Conservation (phyloP, 768 basidiomycete species). For the Daedalea quercina region DNA sequence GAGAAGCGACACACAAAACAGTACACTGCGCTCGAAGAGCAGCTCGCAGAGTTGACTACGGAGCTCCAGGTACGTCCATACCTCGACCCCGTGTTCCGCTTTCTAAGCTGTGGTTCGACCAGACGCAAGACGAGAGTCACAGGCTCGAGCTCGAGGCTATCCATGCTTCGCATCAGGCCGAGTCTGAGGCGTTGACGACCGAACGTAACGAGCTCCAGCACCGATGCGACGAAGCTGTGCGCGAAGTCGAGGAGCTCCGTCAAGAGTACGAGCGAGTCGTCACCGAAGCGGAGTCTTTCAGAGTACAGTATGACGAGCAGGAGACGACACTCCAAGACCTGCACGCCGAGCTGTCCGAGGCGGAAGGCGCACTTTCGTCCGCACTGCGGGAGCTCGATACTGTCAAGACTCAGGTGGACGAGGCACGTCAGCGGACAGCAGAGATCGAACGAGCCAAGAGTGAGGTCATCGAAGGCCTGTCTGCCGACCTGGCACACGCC, state of each 20-base stretch:
- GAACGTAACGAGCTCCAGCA: background rate
- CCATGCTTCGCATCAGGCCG: background rate
- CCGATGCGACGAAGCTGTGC: background rate
- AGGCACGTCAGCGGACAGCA: background rate
- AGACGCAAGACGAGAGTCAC: background rate
- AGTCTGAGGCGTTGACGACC: background rate
- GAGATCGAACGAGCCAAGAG: background rate
- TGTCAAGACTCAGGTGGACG: background rate
- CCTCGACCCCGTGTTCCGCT: background rate
- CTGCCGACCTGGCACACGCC: background rate
- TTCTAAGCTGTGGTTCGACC: background rate
- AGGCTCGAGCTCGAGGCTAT: background rate
- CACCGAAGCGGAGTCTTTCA: background rate
- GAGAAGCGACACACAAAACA: background rate
- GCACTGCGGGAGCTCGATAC: background rate
- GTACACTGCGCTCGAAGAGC: background rate
- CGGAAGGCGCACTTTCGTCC: background rate
- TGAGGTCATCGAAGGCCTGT: slow-evolving; percentile 1
- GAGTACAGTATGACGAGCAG: background rate
- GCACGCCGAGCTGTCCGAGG: background rate
- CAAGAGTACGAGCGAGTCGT: background rate
- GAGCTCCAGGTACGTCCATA: slow-evolving; percentile 1
- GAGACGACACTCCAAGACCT: background rate
- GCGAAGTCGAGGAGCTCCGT: background rate
- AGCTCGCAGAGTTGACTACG: background rate